Evolutionary conservation across 345 rosid genomes (phyloP).

Genomic region (Camelina hispida): DNA sequence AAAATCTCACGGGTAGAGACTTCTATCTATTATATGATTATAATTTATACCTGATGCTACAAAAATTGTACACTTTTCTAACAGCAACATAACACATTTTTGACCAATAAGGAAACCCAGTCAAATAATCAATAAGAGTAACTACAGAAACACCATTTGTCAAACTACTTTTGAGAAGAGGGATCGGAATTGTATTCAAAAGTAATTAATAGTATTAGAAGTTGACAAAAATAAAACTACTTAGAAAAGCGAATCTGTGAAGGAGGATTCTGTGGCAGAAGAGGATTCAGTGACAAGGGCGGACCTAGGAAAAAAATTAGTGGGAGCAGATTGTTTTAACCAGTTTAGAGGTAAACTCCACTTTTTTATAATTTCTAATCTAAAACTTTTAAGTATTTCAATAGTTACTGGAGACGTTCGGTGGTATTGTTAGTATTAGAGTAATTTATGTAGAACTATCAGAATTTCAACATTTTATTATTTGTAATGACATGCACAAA

Average conservation of each 20-base stretch:
- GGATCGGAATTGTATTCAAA: background rate
- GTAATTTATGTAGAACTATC: slow-evolving; percentile 23
- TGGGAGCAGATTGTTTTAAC: no score
- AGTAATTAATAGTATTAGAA: background rate
- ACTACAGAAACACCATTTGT: slow-evolving; percentile 33
- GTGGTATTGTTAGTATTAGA: no score
- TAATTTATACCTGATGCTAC: background rate
- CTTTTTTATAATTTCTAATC: no score
- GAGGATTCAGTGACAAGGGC: no score
- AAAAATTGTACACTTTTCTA: background rate
- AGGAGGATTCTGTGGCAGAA: no score
- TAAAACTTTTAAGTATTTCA: no score
- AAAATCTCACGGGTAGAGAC: background rate
- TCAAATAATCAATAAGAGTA: slow-evolving; percentile 28
- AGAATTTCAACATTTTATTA: slow-evolving; percentile 15
- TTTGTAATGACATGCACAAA: slow-evolving; percentile 35
- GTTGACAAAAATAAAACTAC: background rate
- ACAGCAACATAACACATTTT: background rate
- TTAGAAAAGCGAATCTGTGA: no score
- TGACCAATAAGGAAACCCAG: slow-evolving; percentile 30
- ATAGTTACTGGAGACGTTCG: no score
- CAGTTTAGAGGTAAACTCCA: no score
- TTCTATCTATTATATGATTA: background rate
- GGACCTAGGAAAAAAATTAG: no score
- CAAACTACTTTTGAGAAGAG: slow-evolving; percentile 18